phyloP scores from a whole-genome alignment of 2,329 filamentous ascomycete genomes.

The Passalora sequoiae region DNA sequence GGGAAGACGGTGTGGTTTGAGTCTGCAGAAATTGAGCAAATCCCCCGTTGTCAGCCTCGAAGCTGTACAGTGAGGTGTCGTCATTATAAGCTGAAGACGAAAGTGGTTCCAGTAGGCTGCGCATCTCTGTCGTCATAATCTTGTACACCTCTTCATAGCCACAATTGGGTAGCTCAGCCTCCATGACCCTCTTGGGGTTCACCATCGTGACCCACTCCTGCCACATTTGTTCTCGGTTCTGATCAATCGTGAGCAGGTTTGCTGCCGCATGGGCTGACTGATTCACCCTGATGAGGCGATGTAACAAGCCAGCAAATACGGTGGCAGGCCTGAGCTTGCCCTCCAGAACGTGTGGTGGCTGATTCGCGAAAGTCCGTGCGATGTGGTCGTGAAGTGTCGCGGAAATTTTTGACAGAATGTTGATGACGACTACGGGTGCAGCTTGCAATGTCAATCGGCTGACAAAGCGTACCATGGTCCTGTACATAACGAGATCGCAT shows the following conservation, averaged over 20 bases:
- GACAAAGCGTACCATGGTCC: constrained; percentile 92
- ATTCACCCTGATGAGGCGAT: constrained; percentile 85
- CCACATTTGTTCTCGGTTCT: constrained; percentile 93
- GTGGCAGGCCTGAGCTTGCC: constrained; percentile 86
- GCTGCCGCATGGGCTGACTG: constrained; percentile 89
- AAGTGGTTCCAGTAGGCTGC: constrained; percentile 64
- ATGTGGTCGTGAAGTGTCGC: constrained; percentile 76
- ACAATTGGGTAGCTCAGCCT: constrained; percentile 52
- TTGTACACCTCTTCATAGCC: constrained; percentile 53
- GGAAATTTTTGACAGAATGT: constrained; percentile 81
- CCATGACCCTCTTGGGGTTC: constrained; percentile 53
- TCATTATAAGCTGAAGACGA: constrained; percentile 39
- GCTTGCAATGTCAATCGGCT: constrained; percentile 86
- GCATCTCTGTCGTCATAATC: constrained; percentile 57
- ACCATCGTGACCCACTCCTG: constrained; percentile 72
- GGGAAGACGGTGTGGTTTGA: constrained; percentile 25
- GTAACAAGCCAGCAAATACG: constrained; percentile 78
- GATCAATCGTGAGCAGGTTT: constrained; percentile 82
- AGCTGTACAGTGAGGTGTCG: constrained; percentile 38
- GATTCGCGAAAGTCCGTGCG: constrained; percentile 74
- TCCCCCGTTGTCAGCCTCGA: constrained; percentile 38
- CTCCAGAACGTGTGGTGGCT: constrained; percentile 76
- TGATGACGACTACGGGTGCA: constrained; percentile 78
- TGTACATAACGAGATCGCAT: constrained; percentile 92
- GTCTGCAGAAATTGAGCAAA: constrained; percentile 40